Percentiles rank a stretch among this genome's conserved stretches.
These are phyloP conservation scores for Diaporthe batatas DNA, from an alignment of 2,329 filamentous ascomycete species.

Conservation along the genomic window DNA sequence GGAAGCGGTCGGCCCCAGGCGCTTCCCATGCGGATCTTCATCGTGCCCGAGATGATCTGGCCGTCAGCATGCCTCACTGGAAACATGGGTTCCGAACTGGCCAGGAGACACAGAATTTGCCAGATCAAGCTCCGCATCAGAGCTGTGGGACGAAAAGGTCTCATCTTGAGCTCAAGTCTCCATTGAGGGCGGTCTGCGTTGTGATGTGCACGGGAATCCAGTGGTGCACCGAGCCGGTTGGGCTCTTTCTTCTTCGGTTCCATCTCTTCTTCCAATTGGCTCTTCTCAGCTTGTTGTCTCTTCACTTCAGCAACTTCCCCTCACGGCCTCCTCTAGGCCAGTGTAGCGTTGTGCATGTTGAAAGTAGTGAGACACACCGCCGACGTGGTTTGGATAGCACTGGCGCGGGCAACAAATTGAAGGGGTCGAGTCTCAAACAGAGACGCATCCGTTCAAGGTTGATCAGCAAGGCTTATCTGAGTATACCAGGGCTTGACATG, in stretches of 20 bases:
- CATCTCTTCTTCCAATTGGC: background rate
- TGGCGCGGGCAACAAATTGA: background rate
- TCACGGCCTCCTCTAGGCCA: background rate
- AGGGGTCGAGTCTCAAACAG: background rate
- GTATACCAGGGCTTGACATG: background rate
- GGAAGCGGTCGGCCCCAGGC: background rate
- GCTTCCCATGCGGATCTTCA: background rate
- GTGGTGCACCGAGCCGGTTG: background rate
- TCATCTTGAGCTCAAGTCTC: background rate
- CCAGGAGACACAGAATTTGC: background rate
- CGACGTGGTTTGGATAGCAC: background rate
- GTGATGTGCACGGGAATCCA: background rate
- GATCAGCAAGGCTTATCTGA: background rate
- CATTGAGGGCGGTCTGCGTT: constrained; percentile 14
- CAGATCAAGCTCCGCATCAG: constrained; percentile 1
- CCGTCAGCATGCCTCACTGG: background rate
- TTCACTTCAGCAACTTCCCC: constrained; percentile 1
- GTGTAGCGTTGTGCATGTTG: background rate
- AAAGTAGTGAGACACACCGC: constrained; percentile 1
- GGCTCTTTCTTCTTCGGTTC: background rate
- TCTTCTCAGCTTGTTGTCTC: background rate
- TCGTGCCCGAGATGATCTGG: background rate
- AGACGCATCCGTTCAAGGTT: background rate
- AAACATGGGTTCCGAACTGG: background rate
- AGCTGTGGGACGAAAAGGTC: constrained; percentile 1